phyloP scores from a whole-genome alignment of 2,329 filamentous ascomycete species.

The Xylariaceae sp. region DNA sequence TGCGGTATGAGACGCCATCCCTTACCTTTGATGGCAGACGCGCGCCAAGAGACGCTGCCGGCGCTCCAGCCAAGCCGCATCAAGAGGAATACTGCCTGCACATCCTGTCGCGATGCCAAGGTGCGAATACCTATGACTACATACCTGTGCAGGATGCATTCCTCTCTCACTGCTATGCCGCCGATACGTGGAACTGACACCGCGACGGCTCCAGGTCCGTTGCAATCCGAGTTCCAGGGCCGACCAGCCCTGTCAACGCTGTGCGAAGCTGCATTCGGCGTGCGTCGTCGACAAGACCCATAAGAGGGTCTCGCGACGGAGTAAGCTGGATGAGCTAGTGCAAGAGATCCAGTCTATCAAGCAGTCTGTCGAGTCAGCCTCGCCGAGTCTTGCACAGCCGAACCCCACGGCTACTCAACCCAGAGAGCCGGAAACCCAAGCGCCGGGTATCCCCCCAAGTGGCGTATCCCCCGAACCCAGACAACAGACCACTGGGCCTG shows the following conservation, averaged over 20 bases:
- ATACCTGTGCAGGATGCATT: background rate
- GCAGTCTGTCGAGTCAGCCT: constrained; percentile 41
- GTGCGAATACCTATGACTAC: constrained; percentile 13
- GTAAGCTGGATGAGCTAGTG: constrained; percentile 53
- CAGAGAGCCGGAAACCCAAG: constrained; percentile 20
- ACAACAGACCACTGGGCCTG: constrained; percentile 7
- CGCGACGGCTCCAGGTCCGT: constrained; percentile 27
- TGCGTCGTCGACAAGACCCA: constrained; percentile 34
- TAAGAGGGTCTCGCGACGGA: constrained; percentile 33
- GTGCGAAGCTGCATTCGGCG: constrained; percentile 28
- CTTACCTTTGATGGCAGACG: constrained; percentile 27
- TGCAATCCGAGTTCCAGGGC: constrained; percentile 31
- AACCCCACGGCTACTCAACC: constrained; percentile 18
- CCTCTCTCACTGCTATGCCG: background rate
- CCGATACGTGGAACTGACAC: background rate
- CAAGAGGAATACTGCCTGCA: constrained; percentile 35
- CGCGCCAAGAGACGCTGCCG: constrained; percentile 20
- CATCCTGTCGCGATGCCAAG: constrained; percentile 34
- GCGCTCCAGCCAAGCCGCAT: constrained; percentile 26
- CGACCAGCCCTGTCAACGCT: constrained; percentile 31
- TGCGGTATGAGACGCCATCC: constrained; percentile 19
- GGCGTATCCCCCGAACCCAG: constrained; percentile 9
- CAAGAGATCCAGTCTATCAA: constrained; percentile 54
- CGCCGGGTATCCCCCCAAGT: constrained; percentile 23
- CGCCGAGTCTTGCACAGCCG: constrained; percentile 16